Base-by-base conservation (phyloP, 1,139 yeast species). In the Geotrichum klebahnii region DNA sequence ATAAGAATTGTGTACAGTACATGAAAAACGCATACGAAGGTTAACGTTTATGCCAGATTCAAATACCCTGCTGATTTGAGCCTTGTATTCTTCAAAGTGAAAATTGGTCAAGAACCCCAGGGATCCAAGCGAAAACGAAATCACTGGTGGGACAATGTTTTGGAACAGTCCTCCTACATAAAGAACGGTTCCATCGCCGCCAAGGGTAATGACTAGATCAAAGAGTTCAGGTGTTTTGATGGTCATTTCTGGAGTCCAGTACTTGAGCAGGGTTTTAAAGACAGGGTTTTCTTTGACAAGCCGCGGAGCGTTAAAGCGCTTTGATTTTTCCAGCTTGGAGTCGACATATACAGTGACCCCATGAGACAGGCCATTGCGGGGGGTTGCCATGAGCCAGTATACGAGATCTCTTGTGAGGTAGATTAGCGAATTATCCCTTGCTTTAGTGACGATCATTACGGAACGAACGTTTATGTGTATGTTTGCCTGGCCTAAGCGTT, bases 171-270 rank as follows among this genome's bases (percentile, higher is more conserved):
- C 83, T 1, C 90, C 82, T 1, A 84, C 94, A 62, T 80, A 85
- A 37, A 87, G 68, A 5, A 87, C 95, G 0, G 96, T 87, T 26
- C 96, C 96, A 62, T 87, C 96, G 19, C 96, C 96, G 16, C 96
- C 96, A 29, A 86, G 67, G 0, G 96, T 84, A 24, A 87, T 74
- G 5, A 85, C 88, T 55, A 87, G 70, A 64, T 88, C 96, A 59
- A 87, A 82, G 38, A 72, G 67, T 46, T 82, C 82, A 0, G 84
- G 82, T 49, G 77, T 75, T 44, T 68, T 68, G 12, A 67, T 65
- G 8, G 88, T 78, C 55, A 81, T 71, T 26, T 74, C 72, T 50
- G 79, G 77, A 48, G 78, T 77, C 96, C 96, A 88, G 65, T 75
- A 87, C 28, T 45, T 44, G 10, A 44, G 44, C 14, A 46, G 74